phyloP scores from a whole-genome alignment of 163 green algal species.

The Coccomyxa subellipsoidea region DNA sequence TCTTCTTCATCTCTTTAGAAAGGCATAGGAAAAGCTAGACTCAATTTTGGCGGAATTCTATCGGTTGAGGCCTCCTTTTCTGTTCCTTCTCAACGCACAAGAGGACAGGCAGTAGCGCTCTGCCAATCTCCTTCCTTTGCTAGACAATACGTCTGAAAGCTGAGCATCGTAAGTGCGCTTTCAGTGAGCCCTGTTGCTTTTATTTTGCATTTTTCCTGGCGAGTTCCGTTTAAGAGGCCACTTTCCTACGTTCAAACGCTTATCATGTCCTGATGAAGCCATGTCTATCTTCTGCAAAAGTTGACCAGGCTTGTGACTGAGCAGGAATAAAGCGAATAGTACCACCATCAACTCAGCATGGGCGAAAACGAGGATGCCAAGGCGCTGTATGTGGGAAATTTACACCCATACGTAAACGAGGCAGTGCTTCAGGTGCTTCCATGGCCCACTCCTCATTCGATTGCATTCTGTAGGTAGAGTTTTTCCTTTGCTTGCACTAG shows the following conservation, averaged over 20 bases:
- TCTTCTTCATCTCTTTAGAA: too few species aligned
- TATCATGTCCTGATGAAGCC: background rate
- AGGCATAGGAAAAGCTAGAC: too few species aligned
- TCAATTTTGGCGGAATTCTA: too few species aligned
- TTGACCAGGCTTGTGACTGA: background rate
- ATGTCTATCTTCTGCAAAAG: background rate
- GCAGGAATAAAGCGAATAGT: background rate
- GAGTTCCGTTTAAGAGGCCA: too few species aligned
- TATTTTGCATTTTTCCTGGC: too few species aligned
- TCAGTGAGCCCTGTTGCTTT: too few species aligned
- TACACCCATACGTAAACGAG: conserved; percentile 64
- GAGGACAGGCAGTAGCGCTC: background rate
- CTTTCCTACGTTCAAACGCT: background rate
- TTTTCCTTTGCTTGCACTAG: too few species aligned
- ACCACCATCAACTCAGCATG: background rate
- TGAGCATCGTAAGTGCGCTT: background rate
- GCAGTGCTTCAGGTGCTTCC: conserved; percentile 30
- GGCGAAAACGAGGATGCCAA: background rate
- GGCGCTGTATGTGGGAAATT: conserved; percentile 49
- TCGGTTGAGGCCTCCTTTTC: background rate
- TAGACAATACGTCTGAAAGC: background rate
- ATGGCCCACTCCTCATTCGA: background rate
- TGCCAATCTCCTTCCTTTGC: background rate
- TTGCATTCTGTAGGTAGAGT: too few species aligned
- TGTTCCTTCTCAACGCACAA: background rate